These are phyloP conservation scores for Middelhovenomyces tepae DNA, from an alignment of 805 yeast genomes.

Conservation along the genomic window DNA sequence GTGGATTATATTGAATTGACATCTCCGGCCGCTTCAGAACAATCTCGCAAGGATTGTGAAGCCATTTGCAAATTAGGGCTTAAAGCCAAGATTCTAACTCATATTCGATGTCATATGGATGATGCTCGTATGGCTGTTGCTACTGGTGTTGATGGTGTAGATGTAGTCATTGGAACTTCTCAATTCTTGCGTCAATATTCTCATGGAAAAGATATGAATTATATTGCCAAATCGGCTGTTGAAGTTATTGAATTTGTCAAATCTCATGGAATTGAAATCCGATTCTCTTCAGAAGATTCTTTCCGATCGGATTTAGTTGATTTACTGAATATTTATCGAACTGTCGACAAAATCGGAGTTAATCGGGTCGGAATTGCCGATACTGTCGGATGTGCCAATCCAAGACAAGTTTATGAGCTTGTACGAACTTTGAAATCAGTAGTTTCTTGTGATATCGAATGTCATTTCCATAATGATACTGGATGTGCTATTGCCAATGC, in stretches of 20 bases:
- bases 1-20: conserved; percentile 97
- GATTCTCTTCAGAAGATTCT: conserved; percentile 95
- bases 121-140: conserved; percentile 96
- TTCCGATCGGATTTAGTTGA: conserved; percentile 96
- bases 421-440: conserved; percentile 89
- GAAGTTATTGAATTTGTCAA: conserved; percentile 97
- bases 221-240: conserved; percentile 89
- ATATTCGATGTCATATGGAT: conserved; percentile 98
- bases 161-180: conserved; percentile 96
- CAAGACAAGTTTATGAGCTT: conserved; percentile 96
- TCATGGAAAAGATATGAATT: conserved; percentile 98
- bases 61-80: conserved; percentile 96
- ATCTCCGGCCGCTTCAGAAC: conserved; percentile 96
- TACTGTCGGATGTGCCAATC: conserved; percentile 98
- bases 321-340: conserved; percentile 86
- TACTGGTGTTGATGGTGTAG: conserved; percentile 98
- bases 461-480: conserved; percentile 98
- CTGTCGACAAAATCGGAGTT: conserved; percentile 95
- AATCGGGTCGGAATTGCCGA: conserved; percentile 99
- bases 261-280: conserved; percentile 91
- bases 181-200: conserved; percentile 89
- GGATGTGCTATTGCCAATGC: conserved; percentile 99
- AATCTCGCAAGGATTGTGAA: conserved; percentile 87
- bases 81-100: conserved; percentile 91
- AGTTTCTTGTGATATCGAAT: conserved; percentile 93